A percentile compares a stretch with the other conserved stretches of the same genome.
Conservation (phyloP, 2,329 filamentous ascomycete genomes). For the Myriosclerotinia curreyana region DNA sequence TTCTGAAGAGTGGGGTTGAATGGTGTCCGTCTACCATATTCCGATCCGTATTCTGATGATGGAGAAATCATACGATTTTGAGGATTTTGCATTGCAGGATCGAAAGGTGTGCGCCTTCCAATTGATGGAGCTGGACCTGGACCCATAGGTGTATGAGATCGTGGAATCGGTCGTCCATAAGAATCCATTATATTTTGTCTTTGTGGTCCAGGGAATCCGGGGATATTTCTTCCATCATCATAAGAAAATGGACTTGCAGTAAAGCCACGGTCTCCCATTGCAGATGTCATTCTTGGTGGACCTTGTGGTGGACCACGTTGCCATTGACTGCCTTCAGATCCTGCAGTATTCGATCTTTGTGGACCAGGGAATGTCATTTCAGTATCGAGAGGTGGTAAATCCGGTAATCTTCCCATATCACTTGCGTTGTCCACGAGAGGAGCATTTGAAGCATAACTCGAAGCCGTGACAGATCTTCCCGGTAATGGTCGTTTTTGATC, state of each 20-base stretch:
- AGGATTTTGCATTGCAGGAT: conserved; percentile 24
- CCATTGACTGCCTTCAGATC: conserved; percentile 32
- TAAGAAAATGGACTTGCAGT: conserved; percentile 37
- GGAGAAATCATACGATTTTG: conserved; percentile 14
- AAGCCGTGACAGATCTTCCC: conserved; percentile 50
- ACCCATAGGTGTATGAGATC: conserved; percentile 34
- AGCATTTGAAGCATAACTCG: conserved; percentile 62
- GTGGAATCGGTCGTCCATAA: conserved; percentile 34
- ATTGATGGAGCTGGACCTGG: conserved; percentile 32
- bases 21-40: conserved; percentile 10
- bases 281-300: conserved; percentile 35
- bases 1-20: background rate
- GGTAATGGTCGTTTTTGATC: conserved; percentile 51
- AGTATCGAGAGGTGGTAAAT: conserved; percentile 33
- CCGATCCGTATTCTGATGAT: conserved; percentile 4
- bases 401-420: conserved; percentile 51
- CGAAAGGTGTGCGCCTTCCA: conserved; percentile 34
- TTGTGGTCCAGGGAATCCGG: conserved; percentile 10
- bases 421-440: conserved; percentile 59
- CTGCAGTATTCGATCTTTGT: conserved; percentile 35
- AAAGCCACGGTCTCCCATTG: conserved; percentile 35
- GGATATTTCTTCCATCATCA: conserved; percentile 25
- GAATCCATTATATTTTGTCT: conserved; percentile 28
- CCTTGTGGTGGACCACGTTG: conserved; percentile 27
- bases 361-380: conserved; percentile 29